Conservation (phyloP, 768 basidiomycete genomes). For the Daedalea quercina region DNA sequence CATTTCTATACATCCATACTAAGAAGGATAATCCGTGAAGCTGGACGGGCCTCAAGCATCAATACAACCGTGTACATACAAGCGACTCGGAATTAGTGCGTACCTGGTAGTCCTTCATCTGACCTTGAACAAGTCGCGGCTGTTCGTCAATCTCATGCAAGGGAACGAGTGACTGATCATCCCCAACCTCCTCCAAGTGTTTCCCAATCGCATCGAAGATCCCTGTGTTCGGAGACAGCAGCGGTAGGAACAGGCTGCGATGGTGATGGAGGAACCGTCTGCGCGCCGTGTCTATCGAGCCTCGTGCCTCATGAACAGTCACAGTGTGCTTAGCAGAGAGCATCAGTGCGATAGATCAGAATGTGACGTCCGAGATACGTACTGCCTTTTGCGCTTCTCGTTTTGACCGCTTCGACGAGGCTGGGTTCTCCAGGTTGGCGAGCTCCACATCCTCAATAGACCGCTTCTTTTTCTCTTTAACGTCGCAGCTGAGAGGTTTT, state of each 20-base stretch:
- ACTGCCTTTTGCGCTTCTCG: not conserved
- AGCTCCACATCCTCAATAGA: no score
- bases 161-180: conserved; percentile 24
- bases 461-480: no score
- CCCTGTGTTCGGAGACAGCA: conserved; percentile 33
- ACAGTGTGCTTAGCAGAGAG: conserved; percentile 31
- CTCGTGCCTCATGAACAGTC: conserved; percentile 29
- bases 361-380: not conserved
- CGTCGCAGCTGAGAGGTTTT: no score
- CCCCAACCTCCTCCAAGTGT: conserved; percentile 20
- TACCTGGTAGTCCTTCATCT: conserved; percentile 71
- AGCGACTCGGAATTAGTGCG: conserved; percentile 1
- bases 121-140: conserved; percentile 44
- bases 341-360: not conserved
- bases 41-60: conserved; percentile 19
- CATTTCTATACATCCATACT: conserved; percentile 61
- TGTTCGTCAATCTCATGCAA: conserved; percentile 37
- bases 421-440: no score
- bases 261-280: conserved; percentile 42
- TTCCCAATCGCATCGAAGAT: conserved; percentile 32
- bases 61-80: not conserved
- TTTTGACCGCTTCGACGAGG: no score
- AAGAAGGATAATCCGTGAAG: conserved; percentile 62
- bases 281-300: conserved; percentile 32
- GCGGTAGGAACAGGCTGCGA: conserved; percentile 36